A percentile compares a stretch with the other conserved stretches of the same genome.
These are phyloP conservation scores for Scleromitrula shiraiana DNA, from an alignment of 2,329 filamentous ascomycete species.

Conservation along the genomic window DNA sequence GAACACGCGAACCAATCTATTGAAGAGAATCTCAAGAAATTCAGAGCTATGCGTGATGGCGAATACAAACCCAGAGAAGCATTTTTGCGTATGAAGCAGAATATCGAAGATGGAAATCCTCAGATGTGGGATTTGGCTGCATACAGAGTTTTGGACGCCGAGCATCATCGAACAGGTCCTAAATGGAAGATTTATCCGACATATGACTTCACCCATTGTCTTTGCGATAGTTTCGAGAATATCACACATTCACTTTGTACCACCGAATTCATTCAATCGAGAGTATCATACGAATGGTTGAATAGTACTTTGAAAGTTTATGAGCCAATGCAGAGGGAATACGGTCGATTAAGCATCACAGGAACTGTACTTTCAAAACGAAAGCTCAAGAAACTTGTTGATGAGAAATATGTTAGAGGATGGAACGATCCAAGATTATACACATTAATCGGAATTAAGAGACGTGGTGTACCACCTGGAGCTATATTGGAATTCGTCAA, in stretches of 20 bases:
- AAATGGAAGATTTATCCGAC: slow-evolving; percentile 93
- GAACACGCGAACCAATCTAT: slow-evolving; percentile 66
- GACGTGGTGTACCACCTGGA: slow-evolving; percentile 79
- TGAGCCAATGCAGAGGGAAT: slow-evolving; percentile 91
- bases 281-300: slow-evolving; percentile 86
- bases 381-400: slow-evolving; percentile 71
- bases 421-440: slow-evolving; percentile 92
- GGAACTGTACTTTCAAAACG: slow-evolving; percentile 86
- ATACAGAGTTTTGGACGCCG: slow-evolving; percentile 72
- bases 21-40: slow-evolving; percentile 73
- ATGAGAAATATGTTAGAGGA: slow-evolving; percentile 67
- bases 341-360: slow-evolving; percentile 65
- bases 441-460: slow-evolving; percentile 74
- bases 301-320: slow-evolving; percentile 77
- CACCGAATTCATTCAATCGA: slow-evolving; percentile 78
- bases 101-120: slow-evolving; percentile 74
- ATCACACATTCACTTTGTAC: slow-evolving; percentile 93
- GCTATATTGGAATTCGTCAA: slow-evolving; percentile 86
- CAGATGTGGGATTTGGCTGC: slow-evolving; percentile 96
- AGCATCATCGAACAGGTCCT: slow-evolving; percentile 70
- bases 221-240: slow-evolving; percentile 85
- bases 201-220: slow-evolving; percentile 85
- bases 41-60: slow-evolving; percentile 83
- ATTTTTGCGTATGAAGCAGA: slow-evolving; percentile 88
- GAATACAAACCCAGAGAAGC: slow-evolving; percentile 81